Percentiles rank a stretch among this genome's conserved stretches.
phyloP scores from a whole-genome alignment of 768 basidiomycete species.

The Hericium coralloides region DNA sequence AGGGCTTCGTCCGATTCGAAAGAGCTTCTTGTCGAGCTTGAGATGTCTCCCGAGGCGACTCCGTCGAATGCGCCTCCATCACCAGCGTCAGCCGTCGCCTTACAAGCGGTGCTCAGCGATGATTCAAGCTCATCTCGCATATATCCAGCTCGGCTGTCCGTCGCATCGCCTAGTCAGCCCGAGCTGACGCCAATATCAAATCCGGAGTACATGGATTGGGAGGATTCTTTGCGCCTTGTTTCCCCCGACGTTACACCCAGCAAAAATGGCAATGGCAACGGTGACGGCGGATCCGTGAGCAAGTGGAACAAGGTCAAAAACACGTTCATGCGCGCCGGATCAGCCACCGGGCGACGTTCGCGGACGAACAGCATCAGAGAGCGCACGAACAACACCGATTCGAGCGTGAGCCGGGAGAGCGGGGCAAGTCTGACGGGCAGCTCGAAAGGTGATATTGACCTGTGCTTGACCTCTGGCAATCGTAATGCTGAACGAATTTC shows the following conservation, averaged over 20 bases:
- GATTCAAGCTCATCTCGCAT: conserved; percentile 40
- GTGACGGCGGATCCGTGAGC: conserved; percentile 20
- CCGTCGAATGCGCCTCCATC: conserved; percentile 39
- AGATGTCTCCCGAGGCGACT: conserved; percentile 46
- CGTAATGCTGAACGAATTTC: neutral
- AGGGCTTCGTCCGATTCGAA: conserved; percentile 52
- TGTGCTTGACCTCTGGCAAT: neutral
- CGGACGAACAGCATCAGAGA: conserved; percentile 69
- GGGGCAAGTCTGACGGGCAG: conserved; percentile 15
- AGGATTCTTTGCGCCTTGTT: conserved; percentile 18
- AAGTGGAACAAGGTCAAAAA: conserved; percentile 70
- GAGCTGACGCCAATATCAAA: conserved; percentile 38
- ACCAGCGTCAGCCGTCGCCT: conserved; percentile 37
- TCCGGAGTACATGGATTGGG: conserved; percentile 20
- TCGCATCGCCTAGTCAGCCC: conserved; percentile 49
- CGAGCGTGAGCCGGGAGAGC: conserved; percentile 15
- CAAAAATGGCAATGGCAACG: conserved; percentile 35
- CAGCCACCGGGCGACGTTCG: conserved; percentile 64
- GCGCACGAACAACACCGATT: conserved; percentile 58
- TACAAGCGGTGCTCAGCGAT: conserved; percentile 30
- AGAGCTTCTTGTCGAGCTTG: conserved; percentile 54
- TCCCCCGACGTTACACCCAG: conserved; percentile 34
- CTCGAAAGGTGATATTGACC: neutral
- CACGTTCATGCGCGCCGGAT: conserved; percentile 56
- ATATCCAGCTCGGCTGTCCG: conserved; percentile 53